Evolutionary conservation across 2,329 filamentous ascomycete genomes (phyloP), one percentile per base, ranked within the genome.

Genomic region (Talaromyces verruculosus): DNA sequence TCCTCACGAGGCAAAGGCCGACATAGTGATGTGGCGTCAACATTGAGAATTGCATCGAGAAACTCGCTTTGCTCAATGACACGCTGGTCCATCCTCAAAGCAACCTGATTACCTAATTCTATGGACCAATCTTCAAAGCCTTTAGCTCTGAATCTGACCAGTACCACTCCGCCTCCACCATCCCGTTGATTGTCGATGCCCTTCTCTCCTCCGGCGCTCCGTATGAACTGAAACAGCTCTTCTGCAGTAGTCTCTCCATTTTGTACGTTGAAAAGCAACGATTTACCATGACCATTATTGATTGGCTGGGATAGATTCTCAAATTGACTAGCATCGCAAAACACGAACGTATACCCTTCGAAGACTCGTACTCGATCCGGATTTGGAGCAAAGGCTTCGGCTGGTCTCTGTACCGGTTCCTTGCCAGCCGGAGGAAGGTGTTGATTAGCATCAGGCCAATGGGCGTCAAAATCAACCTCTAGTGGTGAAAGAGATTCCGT

Each of bases 21-120:
- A 66, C 91, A 88, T 22, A 98, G 82, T 51, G 86, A 84, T 67
- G 85, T 87, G 6, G 92, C 87, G 78, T 98, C 89, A 61, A 90
- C 90, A n/a, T 83, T 88, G 33, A 98, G 80, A 55, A 99, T 95
- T 1, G 91, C 91, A 76, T 97, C 92, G 1, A 99, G 83, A 68
- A 99, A 96, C 71, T 97, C 93, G 66, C 90, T 93, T 73, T 97
- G 93, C 71, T 94, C 88, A 63, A 97, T 89, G 2, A 93, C 88
- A 3, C 92, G 87, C 75, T 96, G 93, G 67, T 93, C 89, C 13
- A 96, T 84, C 55, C 87, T 83, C 22, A 89, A 76, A 1, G 93
- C 91, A 17, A 96, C 86, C 7, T 88, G 80, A 5, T 84, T 88
- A 69, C 89, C 85, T 70, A 96, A 89, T 1, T 87, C 80, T 17